These are phyloP conservation scores for Linnemannia hyalina DNA, from an alignment of 192 early-diverging fungal species.

Conservation along the genomic window DNA sequence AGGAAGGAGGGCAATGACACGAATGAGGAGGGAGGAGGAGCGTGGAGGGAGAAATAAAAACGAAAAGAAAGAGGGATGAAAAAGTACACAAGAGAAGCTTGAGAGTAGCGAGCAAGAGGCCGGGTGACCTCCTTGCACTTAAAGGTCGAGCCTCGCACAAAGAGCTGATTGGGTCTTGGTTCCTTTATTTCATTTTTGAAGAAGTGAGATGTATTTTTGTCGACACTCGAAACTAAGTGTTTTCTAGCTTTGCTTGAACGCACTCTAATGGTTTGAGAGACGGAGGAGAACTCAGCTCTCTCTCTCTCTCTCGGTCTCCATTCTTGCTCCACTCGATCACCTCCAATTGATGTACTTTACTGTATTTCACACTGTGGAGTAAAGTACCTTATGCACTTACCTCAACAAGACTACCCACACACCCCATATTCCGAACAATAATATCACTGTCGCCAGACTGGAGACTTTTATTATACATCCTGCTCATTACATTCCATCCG, in stretches of 20 bases:
- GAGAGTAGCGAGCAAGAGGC: not conserved
- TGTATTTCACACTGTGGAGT: no score
- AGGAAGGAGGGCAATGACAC: not conserved
- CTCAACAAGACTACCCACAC: no score
- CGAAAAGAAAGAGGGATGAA: not conserved
- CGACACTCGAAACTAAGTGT: no score
- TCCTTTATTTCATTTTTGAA: not conserved
- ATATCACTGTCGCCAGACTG: not conserved
- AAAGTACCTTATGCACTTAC: no score
- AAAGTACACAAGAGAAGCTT: not conserved
- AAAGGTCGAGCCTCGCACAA: not conserved
- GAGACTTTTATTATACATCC: not conserved
- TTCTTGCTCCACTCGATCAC: no score
- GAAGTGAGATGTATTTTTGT: no score
- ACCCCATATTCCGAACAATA: no score
- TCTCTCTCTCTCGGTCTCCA: no score
- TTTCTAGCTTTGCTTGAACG: no score
- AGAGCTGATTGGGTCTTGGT: not conserved
- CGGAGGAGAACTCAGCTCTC: no score
- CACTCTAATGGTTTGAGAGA: no score
- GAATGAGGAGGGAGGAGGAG: not conserved
- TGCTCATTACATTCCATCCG: not conserved
- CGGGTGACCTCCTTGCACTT: constrained; percentile 5
- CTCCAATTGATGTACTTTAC: no score
- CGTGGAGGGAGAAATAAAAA: not conserved